phyloP scores from a whole-genome alignment of 1,284 basidiomycete species.

The Ustilago bromivora region DNA sequence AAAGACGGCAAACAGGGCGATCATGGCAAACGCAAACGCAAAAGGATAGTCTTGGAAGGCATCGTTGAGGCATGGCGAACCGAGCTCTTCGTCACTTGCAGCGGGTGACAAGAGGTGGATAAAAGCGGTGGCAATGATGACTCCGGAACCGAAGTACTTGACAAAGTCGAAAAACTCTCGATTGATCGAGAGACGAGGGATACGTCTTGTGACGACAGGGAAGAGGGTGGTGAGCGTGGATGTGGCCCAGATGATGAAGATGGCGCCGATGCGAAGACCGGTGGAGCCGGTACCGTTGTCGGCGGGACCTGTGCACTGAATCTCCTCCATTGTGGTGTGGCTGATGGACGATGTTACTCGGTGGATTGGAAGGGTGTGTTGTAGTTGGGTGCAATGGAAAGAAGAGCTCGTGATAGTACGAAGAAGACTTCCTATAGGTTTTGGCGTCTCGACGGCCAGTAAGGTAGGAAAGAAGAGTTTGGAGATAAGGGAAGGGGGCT shows the following conservation, averaged over 20 bases:
- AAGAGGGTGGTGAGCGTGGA: constrained; percentile 79
- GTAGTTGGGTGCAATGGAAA: background rate
- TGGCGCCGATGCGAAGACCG: constrained; percentile 76
- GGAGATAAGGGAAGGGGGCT: background rate
- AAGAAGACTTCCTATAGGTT: background rate
- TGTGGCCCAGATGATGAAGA: constrained; percentile 84
- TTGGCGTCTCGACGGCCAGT: background rate
- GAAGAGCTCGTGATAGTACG: background rate
- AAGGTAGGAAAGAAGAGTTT: background rate
- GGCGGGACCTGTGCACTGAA: constrained; percentile 39
- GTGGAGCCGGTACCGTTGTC: constrained; percentile 40
- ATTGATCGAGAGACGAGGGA: constrained; percentile 69
- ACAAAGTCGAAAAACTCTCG: constrained; percentile 74
- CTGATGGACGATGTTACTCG: background rate
- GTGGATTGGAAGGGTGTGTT: background rate
- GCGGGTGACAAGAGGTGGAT: constrained; percentile 70
- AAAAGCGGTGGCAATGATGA: constrained; percentile 80
- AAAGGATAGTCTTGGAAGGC: constrained; percentile 61
- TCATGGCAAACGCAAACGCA: constrained; percentile 66
- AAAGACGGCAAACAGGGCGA: constrained; percentile 64
- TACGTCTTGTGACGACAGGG: constrained; percentile 80
- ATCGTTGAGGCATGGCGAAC: constrained; percentile 54
- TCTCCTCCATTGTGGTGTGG: constrained; percentile 31
- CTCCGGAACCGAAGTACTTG: constrained; percentile 88
- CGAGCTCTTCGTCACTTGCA: constrained; percentile 56